Conservation (phyloP, 805 yeast species). For the Maudiozyma saulgeensis region DNA sequence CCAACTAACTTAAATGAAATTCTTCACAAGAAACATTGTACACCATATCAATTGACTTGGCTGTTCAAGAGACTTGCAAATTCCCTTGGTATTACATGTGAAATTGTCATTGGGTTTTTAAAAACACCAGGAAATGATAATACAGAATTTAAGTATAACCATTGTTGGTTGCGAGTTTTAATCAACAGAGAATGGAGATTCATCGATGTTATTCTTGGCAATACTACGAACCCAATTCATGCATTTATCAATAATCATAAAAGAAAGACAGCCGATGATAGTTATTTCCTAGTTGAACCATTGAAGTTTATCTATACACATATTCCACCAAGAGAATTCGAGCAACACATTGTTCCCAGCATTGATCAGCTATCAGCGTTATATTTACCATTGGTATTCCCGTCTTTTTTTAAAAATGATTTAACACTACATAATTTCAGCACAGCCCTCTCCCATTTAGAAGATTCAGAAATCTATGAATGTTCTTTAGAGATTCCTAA, state of each 20-base stretch:
- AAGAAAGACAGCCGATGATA: constrained; percentile 32
- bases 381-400: constrained; percentile 78
- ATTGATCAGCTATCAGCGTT: constrained; percentile 68
- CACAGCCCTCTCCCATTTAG: constrained; percentile 62
- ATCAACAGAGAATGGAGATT: constrained; percentile 72
- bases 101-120: constrained; percentile 72
- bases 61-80: constrained; percentile 65
- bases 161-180: constrained; percentile 79
- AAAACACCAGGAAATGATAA: constrained; percentile 62
- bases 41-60: constrained; percentile 67
- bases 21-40: constrained; percentile 41
- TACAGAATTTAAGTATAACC: constrained; percentile 47
- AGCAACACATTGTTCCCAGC: constrained; percentile 83
- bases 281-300: constrained; percentile 75
- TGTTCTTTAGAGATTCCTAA: constrained; percentile 63
- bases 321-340: constrained; percentile 66
- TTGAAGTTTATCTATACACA: constrained; percentile 71
- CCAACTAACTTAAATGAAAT: constrained; percentile 36
- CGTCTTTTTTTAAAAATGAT: constrained; percentile 58
- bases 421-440: constrained; percentile 60
- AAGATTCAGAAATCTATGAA: constrained; percentile 72
- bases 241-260: constrained; percentile 30
- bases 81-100: constrained; percentile 61
- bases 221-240: constrained; percentile 43
- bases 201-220: constrained; percentile 63